A percentile compares a stretch with the other conserved stretches of the same genome.
Evolutionary conservation across 2,329 filamentous ascomycete genomes (phyloP).

Genomic region (Pseudogymnoascus sp.): DNA sequence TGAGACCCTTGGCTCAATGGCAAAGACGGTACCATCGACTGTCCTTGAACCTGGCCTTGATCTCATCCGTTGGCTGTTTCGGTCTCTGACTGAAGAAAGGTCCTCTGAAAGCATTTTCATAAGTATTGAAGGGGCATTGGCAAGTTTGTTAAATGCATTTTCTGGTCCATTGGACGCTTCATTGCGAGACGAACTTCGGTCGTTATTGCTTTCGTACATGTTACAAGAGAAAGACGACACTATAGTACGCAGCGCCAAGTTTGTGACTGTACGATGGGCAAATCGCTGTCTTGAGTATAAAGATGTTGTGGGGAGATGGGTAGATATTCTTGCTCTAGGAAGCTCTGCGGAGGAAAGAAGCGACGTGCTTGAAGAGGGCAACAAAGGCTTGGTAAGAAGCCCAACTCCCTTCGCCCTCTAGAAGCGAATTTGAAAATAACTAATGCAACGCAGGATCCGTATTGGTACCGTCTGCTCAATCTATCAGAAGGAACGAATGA

Average conservation of each 20-base stretch:
- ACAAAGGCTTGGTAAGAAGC: constrained; percentile 71
- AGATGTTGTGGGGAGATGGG: constrained; percentile 75
- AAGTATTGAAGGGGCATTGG: constrained; percentile 83
- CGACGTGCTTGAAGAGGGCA: constrained; percentile 83
- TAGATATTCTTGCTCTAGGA: constrained; percentile 73
- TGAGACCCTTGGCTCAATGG: constrained; percentile 79
- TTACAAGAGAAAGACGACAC: constrained; percentile 39
- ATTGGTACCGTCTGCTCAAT: constrained; percentile 60
- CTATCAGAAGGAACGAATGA: constrained; percentile 36
- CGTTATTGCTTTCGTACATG: constrained; percentile 64
- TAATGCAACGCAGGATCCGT: constrained; percentile 37
- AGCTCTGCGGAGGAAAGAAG: constrained; percentile 59
- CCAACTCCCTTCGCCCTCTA: constrained; percentile 26
- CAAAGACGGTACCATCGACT: constrained; percentile 54
- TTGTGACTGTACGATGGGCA: constrained; percentile 78
- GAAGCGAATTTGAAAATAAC: neutral
- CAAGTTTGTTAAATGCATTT: constrained; percentile 61
- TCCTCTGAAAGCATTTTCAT: constrained; percentile 66
- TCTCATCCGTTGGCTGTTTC: constrained; percentile 70
- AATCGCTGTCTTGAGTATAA: constrained; percentile 78
- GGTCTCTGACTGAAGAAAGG: constrained; percentile 71
- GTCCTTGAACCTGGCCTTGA: constrained; percentile 43
- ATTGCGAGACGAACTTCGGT: constrained; percentile 22
- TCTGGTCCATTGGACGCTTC: constrained; percentile 29
- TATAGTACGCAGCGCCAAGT: constrained; percentile 66